Conservation (phyloP, 345 rosid species). For the Psidium guajava region DNA sequence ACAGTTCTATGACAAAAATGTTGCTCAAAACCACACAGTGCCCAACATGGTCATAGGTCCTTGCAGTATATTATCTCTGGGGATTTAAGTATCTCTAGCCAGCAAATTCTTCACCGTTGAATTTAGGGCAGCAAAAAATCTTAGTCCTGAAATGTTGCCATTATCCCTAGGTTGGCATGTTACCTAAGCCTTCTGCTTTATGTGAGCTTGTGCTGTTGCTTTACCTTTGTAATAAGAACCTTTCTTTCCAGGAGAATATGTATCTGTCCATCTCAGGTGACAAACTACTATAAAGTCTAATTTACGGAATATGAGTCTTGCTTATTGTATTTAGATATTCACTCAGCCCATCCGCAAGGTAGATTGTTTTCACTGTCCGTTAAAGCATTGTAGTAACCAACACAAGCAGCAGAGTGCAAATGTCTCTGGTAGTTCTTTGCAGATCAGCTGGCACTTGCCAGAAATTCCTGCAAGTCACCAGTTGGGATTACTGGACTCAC, state of each 20-base stretch:
- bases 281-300: not conserved
- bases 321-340: not conserved
- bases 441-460: not conserved
- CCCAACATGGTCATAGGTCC: not conserved
- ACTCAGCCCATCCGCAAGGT: not conserved
- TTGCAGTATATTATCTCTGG: not conserved
- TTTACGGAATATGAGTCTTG: not conserved
- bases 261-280: not conserved
- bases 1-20: not conserved
- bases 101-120: not conserved
- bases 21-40: not conserved
- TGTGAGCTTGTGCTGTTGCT: not conserved
- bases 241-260: not conserved
- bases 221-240: not conserved
- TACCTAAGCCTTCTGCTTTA: not conserved
- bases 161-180: not conserved
- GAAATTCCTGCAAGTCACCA: not conserved
- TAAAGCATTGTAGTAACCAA: not conserved
- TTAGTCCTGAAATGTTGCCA: not conserved
- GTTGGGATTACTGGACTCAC: not conserved
- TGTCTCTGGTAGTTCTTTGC: not conserved
- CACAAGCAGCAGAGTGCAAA: not conserved
- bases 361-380: not conserved
- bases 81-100: not conserved
- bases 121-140: not conserved